A percentile compares a stretch with the other conserved stretches of the same genome.
These are phyloP conservation scores for Cladosporium sp. DNA, from an alignment of 2,329 filamentous ascomycete species.

Conservation along the genomic window DNA sequence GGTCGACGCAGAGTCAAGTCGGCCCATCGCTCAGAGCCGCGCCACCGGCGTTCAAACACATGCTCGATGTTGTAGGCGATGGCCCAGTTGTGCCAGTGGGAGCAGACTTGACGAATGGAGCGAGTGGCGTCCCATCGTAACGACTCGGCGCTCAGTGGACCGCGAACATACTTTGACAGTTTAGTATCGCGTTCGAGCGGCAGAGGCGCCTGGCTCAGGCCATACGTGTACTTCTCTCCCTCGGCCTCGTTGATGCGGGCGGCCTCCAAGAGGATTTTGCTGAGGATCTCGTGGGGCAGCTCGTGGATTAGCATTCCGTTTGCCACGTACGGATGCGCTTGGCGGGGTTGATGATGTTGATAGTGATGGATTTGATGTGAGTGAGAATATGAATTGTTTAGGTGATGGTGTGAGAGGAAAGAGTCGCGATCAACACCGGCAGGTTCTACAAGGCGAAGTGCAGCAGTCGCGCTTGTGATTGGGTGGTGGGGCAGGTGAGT, in stretches of 20 bases:
- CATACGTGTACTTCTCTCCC: constrained; percentile 54
- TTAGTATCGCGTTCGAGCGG: constrained; percentile 45
- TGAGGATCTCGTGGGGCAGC: constrained; percentile 54
- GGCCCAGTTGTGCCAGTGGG: constrained; percentile 55
- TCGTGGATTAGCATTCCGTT: constrained; percentile 44
- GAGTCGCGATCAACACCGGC: not conserved
- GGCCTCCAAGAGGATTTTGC: constrained; percentile 52
- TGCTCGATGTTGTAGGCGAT: constrained; percentile 52
- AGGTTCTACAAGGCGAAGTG: constrained; percentile 7
- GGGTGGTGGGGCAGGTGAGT: constrained; percentile 6
- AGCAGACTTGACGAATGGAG: constrained; percentile 51
- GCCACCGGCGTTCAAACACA: constrained; percentile 55
- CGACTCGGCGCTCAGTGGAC: constrained; percentile 52
- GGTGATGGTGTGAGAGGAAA: not conserved
- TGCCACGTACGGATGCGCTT: not conserved
- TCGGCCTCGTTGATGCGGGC: constrained; percentile 50
- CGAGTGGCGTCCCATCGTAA: constrained; percentile 54
- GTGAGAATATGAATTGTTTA: not conserved
- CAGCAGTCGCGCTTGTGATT: constrained; percentile 13
- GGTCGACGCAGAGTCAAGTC: constrained; percentile 46
- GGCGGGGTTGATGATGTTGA: not conserved
- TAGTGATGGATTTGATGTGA: not conserved
- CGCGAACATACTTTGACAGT: constrained; percentile 53
- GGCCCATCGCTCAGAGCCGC: constrained; percentile 54
- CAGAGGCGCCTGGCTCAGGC: constrained; percentile 51